These are phyloP conservation scores for Podospora fimiseda DNA, from an alignment of 495 filamentous ascomycete genomes.

Conservation along the genomic window DNA sequence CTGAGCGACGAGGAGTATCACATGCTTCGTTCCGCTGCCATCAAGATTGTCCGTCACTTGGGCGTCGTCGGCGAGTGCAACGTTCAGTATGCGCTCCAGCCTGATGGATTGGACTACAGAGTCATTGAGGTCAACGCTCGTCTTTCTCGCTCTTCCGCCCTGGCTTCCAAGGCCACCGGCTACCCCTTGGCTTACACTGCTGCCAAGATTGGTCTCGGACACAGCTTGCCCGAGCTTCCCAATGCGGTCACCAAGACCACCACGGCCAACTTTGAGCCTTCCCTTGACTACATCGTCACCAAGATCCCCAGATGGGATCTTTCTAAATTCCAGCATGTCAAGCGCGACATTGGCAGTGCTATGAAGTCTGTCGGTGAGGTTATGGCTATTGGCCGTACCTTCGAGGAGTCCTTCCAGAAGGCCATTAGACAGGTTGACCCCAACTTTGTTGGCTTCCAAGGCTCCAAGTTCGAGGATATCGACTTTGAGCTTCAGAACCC, in stretches of 20 bases:
- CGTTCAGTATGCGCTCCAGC: conserved; percentile 96
- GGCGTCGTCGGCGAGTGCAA: conserved; percentile 98
- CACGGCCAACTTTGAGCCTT: conserved; percentile 97
- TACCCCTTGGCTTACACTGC: conserved; percentile 96
- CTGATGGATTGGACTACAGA: conserved; percentile 92
- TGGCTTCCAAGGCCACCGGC: conserved; percentile 94
- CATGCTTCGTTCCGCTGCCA: conserved; percentile 96
- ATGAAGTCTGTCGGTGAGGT: conserved; percentile 99
- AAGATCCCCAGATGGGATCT: conserved; percentile 98
- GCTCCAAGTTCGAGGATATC: conserved; percentile 85
- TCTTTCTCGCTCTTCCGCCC: conserved; percentile 86
- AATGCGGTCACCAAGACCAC: conserved; percentile 98
- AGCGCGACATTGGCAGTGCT: conserved; percentile 90
- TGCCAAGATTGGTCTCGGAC: conserved; percentile 92
- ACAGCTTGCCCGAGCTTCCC: conserved; percentile 88
- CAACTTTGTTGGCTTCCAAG: conserved; percentile 86
- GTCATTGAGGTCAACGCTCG: conserved; percentile 99
- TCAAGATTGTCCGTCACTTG: conserved; percentile 95
- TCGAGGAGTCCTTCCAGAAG: conserved; percentile 99
- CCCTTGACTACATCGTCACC: conserved; percentile 92
- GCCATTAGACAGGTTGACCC: conserved; percentile 95
- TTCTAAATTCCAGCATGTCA: conserved; percentile 97
- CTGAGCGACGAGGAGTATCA: conserved; percentile 96
- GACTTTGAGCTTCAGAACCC: conserved; percentile 87
- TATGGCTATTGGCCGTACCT: conserved; percentile 97